Base-by-base conservation (phyloP, 2,329 filamentous ascomycete species). In the Colletotrichum gigasporum region DNA sequence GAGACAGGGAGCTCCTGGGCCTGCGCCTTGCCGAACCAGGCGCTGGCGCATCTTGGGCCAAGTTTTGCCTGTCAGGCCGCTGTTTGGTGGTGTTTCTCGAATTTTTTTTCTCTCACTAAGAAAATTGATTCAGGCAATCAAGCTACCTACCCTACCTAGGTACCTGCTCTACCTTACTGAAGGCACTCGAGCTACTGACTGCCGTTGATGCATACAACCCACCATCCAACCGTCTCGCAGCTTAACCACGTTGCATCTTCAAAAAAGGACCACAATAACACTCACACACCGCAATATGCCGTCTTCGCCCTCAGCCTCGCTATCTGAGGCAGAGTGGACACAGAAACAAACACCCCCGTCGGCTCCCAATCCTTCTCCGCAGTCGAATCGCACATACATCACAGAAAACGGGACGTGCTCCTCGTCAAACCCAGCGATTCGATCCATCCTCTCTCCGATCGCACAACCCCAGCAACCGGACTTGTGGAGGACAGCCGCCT, bases 401-500 rank as follows among this genome's bases (percentile, higher is more conserved):
- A n/a, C 34, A 53, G 18, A 37, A 54, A 53, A 63, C n/a, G n/a
- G 50, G 62, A 64, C 48, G 62, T 64, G 62, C 56, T 62, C 48
- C 56, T 45, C 48, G 50, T 37, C n/a, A 37, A 42, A 26, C 54
- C 32, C 22, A 22, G 48, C 56, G 55, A 64, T 50, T 64, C 20
- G 35, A 64, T 50, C 48, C 41, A n/a, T 22, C 39, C 20, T 16
- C 11, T 16, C 28, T 30, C 56, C 56, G 48, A 61, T 65, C 62
- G 56, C 35, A 65, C 48, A 55, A 61, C 62, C 62, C 62, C 24
- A 35, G 62, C 62, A 65, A 65, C 62, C 62, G 28, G 56, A 34
- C 41, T 47, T 60, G 60, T 41, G 54, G 54, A 59, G 56, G 48
- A 57, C 18, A 50, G 18, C 59, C 51, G 44, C n/a, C n/a, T n/a